These are phyloP conservation scores for Populus deltoides DNA, from an alignment of 345 rosid species.

Conservation along the genomic window DNA sequence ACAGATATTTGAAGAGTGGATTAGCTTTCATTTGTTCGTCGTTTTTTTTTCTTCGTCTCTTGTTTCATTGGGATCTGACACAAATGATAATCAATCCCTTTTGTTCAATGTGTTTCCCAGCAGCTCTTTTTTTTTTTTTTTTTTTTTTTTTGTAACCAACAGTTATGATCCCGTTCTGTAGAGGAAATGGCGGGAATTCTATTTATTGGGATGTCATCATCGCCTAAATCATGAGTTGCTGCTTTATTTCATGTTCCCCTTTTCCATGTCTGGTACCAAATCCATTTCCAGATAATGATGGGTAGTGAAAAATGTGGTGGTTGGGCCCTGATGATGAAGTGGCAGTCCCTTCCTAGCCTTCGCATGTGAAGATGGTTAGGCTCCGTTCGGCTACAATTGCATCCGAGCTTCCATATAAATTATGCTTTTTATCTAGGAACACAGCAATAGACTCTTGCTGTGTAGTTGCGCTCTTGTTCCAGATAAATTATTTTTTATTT, in stretches of 20 bases:
- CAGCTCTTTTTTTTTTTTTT: not conserved
- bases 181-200: not conserved
- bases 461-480: too few species aligned
- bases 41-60: not conserved
- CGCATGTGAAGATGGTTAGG: not conserved
- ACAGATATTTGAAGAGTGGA: not conserved
- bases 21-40: not conserved
- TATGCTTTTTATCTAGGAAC: too few species aligned
- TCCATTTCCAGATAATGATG: too few species aligned
- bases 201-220: not conserved
- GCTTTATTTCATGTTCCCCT: not conserved
- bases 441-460: too few species aligned
- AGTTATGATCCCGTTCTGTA: not conserved
- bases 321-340: not conserved
- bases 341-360: not conserved
- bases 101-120: not conserved
- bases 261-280: not conserved
- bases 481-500: too few species aligned
- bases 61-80: not conserved
- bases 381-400: too few species aligned
- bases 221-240: not conserved
- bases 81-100: not conserved
- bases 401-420: too few species aligned
- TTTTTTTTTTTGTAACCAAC: not conserved
- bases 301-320: not conserved